Evolutionary conservation across 2,329 filamentous ascomycete species (phyloP).

Genomic region (Zalaria obscura): DNA sequence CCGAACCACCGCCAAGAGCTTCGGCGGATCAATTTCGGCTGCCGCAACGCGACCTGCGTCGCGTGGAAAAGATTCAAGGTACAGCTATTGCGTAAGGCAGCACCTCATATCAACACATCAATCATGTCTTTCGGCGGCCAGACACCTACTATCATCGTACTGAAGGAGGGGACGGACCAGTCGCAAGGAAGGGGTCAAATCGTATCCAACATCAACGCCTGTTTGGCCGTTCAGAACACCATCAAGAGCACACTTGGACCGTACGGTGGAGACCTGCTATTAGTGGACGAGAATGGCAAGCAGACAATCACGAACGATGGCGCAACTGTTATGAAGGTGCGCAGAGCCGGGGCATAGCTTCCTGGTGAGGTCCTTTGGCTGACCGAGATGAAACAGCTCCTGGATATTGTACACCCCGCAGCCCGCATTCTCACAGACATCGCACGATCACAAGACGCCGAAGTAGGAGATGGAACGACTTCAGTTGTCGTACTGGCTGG

Average conservation of each 20-base stretch:
- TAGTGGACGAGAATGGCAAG: conserved; percentile 88
- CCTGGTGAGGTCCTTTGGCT: too few species aligned
- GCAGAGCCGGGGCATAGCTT: not conserved
- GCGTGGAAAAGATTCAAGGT: not conserved
- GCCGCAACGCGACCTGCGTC: too few species aligned
- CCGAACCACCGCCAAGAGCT: too few species aligned
- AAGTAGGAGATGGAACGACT: conserved; percentile 95
- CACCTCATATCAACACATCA: not conserved
- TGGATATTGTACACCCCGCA: conserved; percentile 96
- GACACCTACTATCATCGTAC: conserved; percentile 93
- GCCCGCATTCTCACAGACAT: conserved; percentile 97
- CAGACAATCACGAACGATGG: conserved; percentile 99
- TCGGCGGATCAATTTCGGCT: too few species aligned
- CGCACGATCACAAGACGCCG: conserved; percentile 94
- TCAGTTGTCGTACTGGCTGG: conserved; percentile 96
- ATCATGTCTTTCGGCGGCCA: conserved; percentile 95
- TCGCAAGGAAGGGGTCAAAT: conserved; percentile 96
- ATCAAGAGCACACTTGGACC: conserved; percentile 93
- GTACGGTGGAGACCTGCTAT: conserved; percentile 89
- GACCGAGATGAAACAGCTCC: conserved; percentile 44
- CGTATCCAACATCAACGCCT: conserved; percentile 96
- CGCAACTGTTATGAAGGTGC: conserved; percentile 95
- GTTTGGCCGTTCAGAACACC: conserved; percentile 84
- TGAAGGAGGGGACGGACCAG: conserved; percentile 94
- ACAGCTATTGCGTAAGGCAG: not conserved